phyloP scores from a whole-genome alignment of 257 asterid genomes.

The Nicotiana attenuata region DNA sequence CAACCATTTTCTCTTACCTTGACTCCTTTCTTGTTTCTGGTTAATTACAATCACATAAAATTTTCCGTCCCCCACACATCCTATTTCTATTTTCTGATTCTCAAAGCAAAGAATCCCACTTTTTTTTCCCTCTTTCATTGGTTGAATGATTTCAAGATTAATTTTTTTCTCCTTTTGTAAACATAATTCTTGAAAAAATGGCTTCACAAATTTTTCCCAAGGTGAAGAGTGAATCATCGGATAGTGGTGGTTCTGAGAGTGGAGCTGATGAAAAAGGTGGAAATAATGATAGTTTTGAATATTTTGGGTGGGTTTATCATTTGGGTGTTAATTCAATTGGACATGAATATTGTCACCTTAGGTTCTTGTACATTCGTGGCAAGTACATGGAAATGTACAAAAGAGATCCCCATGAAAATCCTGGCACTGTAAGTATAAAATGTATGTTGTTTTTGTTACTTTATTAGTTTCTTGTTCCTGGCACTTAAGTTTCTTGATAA shows the following conservation, averaged over 20 bases:
- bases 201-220: slow-evolving; percentile 18
- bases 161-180: background rate
- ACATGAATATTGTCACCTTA: slow-evolving; percentile 64
- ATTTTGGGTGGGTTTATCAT: slow-evolving; percentile 77
- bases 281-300: slow-evolving; percentile 40
- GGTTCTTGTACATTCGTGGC: slow-evolving; percentile 61
- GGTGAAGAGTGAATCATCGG: slow-evolving; percentile 40
- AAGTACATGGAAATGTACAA: slow-evolving; percentile 67
- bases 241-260: slow-evolving; percentile 43
- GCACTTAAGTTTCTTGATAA: too few species aligned
- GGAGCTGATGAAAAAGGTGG: slow-evolving; percentile 38
- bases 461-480: too few species aligned
- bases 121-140: background rate
- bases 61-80: background rate
- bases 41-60: background rate
- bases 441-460: too few species aligned
- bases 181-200: background rate
- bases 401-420: slow-evolving; percentile 63
- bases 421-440: slow-evolving; percentile 46
- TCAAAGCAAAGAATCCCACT: background rate
- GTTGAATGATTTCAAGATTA: background rate
- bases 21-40: background rate
- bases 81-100: background rate
- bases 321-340: slow-evolving; percentile 74
- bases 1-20: background rate